Conservation (phyloP, 2,329 filamentous ascomycete genomes). For the Thermothelomyces thermophilus region DNA sequence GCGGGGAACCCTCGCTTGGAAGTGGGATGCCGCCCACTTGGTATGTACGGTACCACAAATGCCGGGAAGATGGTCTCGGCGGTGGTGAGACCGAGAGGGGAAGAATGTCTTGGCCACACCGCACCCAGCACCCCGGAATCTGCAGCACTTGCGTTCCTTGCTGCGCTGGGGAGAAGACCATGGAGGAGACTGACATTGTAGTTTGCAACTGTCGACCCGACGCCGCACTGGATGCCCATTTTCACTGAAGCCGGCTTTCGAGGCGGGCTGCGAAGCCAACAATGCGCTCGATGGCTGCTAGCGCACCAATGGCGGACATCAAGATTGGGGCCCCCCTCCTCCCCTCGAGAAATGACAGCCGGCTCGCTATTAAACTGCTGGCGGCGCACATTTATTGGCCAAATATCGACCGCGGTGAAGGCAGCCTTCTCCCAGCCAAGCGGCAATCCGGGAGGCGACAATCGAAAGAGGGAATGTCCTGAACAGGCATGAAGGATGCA, state of each 20-base stretch:
- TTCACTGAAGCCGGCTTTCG: background rate
- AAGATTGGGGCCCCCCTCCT: too few species aligned
- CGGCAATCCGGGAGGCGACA: constrained; percentile 8
- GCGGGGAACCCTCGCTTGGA: constrained; percentile 16
- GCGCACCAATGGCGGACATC: background rate
- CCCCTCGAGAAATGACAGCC: background rate
- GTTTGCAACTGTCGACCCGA: too few species aligned
- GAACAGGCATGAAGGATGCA: constrained; percentile 20
- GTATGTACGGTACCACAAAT: constrained; percentile 17
- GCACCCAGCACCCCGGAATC: background rate
- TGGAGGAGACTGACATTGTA: background rate
- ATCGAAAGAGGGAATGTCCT: constrained; percentile 11
- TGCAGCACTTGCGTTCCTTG: too few species aligned
- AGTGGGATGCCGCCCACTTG: constrained; percentile 11
- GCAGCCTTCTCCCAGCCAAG: constrained; percentile 8
- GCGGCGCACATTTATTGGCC: constrained; percentile 16
- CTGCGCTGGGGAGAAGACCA: background rate
- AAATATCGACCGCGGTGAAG: constrained; percentile 18
- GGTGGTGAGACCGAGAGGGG: constrained; percentile 11
- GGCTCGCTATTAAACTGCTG: background rate
- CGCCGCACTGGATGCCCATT: too few species aligned
- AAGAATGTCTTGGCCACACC: constrained; percentile 1
- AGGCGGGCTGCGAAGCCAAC: background rate
- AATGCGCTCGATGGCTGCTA: background rate
- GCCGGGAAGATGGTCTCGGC: constrained; percentile 15